These are phyloP conservation scores for Albophoma yamanashiensis DNA, from an alignment of 2,329 filamentous ascomycete genomes.

Conservation along the genomic window DNA sequence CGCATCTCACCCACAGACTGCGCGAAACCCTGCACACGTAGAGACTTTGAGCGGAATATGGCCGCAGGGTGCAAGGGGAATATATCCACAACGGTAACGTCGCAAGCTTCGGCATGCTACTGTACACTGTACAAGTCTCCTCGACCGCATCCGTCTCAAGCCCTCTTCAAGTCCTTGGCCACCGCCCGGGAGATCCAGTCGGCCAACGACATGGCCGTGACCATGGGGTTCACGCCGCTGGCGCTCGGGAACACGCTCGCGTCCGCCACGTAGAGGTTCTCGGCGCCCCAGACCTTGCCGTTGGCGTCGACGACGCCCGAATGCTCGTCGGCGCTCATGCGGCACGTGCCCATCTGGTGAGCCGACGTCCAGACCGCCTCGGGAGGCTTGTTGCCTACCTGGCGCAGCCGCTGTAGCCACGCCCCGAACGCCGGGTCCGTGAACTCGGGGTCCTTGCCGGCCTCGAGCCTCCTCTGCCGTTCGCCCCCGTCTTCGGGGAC, in stretches of 20 bases:
- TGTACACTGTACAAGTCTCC: not conserved
- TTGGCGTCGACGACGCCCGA: constrained; percentile 47
- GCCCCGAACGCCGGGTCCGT: constrained; percentile 48
- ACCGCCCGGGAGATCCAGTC: constrained; percentile 50
- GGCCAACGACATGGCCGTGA: constrained; percentile 62
- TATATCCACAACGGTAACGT: not conserved
- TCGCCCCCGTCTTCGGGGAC: constrained; percentile 18
- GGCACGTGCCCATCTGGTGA: constrained; percentile 71
- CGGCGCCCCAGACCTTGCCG: constrained; percentile 54
- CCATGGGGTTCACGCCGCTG: constrained; percentile 74
- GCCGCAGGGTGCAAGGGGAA: not conserved
- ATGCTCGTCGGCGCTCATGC: constrained; percentile 49
- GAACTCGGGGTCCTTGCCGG: constrained; percentile 29
- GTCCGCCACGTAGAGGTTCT: constrained; percentile 60
- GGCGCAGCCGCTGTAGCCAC: constrained; percentile 45
- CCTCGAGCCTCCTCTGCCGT: constrained; percentile 9
- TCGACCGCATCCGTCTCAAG: not conserved
- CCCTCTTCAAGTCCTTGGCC: not conserved
- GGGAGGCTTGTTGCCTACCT: constrained; percentile 38
- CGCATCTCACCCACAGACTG: no score
- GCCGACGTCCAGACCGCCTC: constrained; percentile 52
- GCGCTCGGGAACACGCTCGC: constrained; percentile 67
- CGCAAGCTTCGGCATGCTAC: not conserved
- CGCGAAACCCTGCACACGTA: no score
- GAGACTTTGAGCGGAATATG: no score